Evolutionary conservation across 805 yeast genomes (phyloP), one percentile per base, ranked within the genome.

Genomic region (Tetrapisispora nanseiensis): DNA sequence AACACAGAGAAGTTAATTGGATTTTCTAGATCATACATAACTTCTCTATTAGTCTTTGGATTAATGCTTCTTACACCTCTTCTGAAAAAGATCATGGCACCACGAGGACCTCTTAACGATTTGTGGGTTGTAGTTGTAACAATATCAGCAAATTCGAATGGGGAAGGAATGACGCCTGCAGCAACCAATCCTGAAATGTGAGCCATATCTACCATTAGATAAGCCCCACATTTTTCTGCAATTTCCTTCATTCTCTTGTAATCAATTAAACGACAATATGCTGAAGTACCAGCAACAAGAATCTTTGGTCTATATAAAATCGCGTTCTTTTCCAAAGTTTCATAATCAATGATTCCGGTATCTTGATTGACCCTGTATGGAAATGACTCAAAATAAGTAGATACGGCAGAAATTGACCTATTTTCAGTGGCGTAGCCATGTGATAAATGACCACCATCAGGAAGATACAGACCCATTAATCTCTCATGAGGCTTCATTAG

Each of bases 111-210:
- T 74, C 98, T 85, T 61, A 92, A 76, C 31, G 97, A 89, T 73
- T 92, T 92, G 76, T 92, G 98, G 46, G 98, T 90, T 57, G 98
- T 92, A 52, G 98, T 92, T 52, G 98, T 92, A 62, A 92, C 98
- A 54, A 92, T 82, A 62, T 92, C 98, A 46, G 97, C 90, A 67
- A 83, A 86, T 69, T 87, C 94, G 72, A 92, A 92, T 51, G 98
- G 98, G 44, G 95, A 81, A 55, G 89, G 94, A 48, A 86, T 89
- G 44, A 90, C 97, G 54, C 87, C 92, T 49, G 98, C 95, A 50
- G 96, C 86, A 51, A 92, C 78, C 55, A 92, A 75, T 61, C 98
- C 98, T 27, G 97, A 85, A 57, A 87, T 92, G 65, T 92, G 98
- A 39, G 98, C 98, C 97, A 92, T 92, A 68, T 92, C 98, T 48